phyloP scores from a whole-genome alignment of 495 filamentous ascomycete genomes.

The Parathielavia appendiculata region DNA sequence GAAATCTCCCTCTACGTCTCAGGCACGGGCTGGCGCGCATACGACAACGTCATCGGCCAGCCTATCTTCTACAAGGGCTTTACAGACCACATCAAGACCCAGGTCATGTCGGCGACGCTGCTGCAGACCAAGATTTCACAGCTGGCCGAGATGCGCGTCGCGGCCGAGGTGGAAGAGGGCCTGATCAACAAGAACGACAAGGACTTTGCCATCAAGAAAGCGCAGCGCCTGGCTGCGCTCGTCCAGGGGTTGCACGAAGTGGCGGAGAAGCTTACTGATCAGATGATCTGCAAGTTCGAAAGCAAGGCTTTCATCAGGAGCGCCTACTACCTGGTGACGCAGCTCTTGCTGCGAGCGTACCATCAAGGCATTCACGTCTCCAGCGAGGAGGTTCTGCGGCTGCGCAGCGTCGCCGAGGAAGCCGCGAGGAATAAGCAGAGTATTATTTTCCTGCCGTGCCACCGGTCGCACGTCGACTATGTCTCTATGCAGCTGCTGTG shows the following conservation, averaged over 20 bases:
- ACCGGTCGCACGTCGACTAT: slow-evolving; percentile 93
- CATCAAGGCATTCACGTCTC: slow-evolving; percentile 98
- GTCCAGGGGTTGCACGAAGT: slow-evolving; percentile 60
- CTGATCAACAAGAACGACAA: slow-evolving; percentile 54
- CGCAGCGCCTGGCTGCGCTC: slow-evolving; percentile 57
- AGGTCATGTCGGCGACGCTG: slow-evolving; percentile 67
- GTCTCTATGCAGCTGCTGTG: slow-evolving; percentile 90
- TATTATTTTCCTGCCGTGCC: slow-evolving; percentile 92
- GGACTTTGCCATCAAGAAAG: slow-evolving; percentile 51
- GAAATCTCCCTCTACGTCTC: slow-evolving; percentile 88
- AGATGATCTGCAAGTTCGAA: slow-evolving; percentile 99
- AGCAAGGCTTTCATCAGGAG: slow-evolving; percentile 86
- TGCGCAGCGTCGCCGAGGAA: slow-evolving; percentile 73
- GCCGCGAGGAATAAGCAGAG: slow-evolving; percentile 85
- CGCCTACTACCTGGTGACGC: slow-evolving; percentile 84
- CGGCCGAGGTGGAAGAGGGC: slow-evolving; percentile 70
- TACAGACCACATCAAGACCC: slow-evolving; percentile 76
- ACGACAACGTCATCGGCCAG: slow-evolving; percentile 85
- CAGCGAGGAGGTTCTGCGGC: slow-evolving; percentile 80
- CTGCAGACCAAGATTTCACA: slow-evolving; percentile 68
- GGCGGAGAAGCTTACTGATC: slow-evolving; percentile 75
- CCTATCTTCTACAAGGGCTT: slow-evolving; percentile 91
- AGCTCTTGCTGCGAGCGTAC: slow-evolving; percentile 86
- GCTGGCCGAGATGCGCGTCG: slow-evolving; percentile 66
- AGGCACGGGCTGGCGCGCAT: slow-evolving; percentile 88